Evolutionary conservation across 73 alveolate genomes (phyloP).

Genomic region (Effrenium voratum): DNA sequence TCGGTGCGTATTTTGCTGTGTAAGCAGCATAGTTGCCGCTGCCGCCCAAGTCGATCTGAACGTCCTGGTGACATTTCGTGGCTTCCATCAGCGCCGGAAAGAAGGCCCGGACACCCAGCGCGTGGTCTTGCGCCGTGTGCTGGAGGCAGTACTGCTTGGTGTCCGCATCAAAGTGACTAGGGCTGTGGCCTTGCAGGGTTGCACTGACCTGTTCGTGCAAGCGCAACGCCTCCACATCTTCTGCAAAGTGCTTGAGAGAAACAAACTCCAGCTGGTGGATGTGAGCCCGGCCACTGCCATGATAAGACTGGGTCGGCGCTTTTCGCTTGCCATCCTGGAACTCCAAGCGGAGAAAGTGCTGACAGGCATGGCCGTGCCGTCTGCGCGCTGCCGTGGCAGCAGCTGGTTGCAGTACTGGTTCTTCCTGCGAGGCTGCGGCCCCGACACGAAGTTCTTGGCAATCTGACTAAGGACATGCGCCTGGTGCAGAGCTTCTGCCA

Average conservation of each 20-base stretch:
- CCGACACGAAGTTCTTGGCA: slow-evolving; percentile 4
- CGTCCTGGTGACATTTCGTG: slow-evolving; percentile 36
- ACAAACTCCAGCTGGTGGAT: neutral
- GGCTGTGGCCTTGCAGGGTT: neutral
- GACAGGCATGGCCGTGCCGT: neutral
- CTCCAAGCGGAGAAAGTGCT: slow-evolving; percentile 6
- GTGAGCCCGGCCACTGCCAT: slow-evolving; percentile 45
- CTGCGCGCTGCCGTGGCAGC: neutral
- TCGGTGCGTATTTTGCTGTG: neutral
- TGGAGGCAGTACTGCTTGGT: neutral
- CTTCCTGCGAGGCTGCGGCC: neutral
- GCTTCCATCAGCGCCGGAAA: slow-evolving; percentile 21
- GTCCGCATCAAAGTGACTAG: neutral
- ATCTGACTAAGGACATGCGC: slow-evolving; percentile 9
- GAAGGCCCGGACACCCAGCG: slow-evolving; percentile 28
- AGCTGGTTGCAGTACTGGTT: neutral
- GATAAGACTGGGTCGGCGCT: slow-evolving; percentile 6
- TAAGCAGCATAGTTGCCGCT: neutral
- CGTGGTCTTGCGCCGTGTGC: slow-evolving; percentile 1
- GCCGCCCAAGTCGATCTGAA: slow-evolving; percentile 19
- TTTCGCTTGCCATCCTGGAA: slow-evolving; percentile 41
- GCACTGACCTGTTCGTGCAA: neutral
- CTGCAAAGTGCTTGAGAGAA: no score
- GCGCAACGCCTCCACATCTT: neutral
- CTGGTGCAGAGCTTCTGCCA: slow-evolving; percentile 37